Conservation (phyloP, 345 rosid genomes). For the Pelargonium nanum region DNA sequence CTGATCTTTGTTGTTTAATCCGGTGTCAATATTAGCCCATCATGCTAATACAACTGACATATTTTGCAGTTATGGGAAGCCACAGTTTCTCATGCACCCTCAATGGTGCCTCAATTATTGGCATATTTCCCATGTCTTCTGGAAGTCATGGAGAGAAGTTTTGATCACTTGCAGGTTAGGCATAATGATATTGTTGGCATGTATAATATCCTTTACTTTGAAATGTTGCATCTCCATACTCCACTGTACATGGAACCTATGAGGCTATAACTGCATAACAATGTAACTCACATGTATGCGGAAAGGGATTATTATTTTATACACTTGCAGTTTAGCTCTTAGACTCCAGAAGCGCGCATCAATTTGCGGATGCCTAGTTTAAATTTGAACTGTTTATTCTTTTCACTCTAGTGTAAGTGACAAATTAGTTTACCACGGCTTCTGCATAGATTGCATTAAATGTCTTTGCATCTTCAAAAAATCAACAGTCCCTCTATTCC, state of each 20-base stretch:
- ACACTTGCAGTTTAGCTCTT: too few species aligned
- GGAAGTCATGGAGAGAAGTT: conserved; percentile 79
- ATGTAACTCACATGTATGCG: too few species aligned
- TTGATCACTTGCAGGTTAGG: conserved; percentile 86
- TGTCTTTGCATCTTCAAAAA: too few species aligned
- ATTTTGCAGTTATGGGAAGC: conserved; percentile 92
- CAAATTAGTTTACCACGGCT: too few species aligned
- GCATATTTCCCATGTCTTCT: conserved; percentile 66
- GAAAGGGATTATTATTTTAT: too few species aligned
- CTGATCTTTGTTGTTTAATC: conserved; percentile 9
- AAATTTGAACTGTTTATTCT: too few species aligned
- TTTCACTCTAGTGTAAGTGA: too few species aligned
- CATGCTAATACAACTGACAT: conserved; percentile 11
- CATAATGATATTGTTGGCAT: conserved; percentile 1
- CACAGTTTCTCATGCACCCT: conserved; percentile 77
- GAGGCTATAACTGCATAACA: too few species aligned
- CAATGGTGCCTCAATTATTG: conserved; percentile 77
- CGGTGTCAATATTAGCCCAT: conserved; percentile 8
- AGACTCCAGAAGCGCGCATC: too few species aligned
- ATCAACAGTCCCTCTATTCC: too few species aligned
- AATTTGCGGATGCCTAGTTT: too few species aligned
- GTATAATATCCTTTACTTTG: not conserved
- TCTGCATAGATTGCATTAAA: too few species aligned
- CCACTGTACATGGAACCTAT: not conserved
- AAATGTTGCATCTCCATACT: not conserved